These are phyloP conservation scores for Nakazawaea ernobii DNA, from an alignment of 805 yeast genomes.

Conservation along the genomic window DNA sequence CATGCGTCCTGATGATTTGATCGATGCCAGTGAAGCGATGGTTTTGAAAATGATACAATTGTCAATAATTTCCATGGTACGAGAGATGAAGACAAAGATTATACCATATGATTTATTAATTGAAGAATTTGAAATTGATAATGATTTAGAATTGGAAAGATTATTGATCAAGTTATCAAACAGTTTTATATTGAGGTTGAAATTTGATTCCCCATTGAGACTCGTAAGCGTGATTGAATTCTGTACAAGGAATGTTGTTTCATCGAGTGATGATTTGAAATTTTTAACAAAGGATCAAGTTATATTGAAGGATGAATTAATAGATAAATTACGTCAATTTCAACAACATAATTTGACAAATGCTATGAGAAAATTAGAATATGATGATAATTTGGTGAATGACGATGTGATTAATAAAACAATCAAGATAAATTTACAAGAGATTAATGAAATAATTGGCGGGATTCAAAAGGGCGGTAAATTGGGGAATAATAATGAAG, in stretches of 20 bases:
- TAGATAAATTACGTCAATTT: not conserved
- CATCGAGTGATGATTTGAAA: not conserved
- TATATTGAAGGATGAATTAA: not conserved
- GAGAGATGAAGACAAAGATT: not conserved
- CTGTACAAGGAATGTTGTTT: not conserved
- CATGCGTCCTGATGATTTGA: not conserved
- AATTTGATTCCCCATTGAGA: not conserved
- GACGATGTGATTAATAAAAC: not conserved
- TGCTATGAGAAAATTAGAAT: not conserved
- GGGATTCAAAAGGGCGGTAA: not conserved
- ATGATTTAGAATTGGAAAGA: constrained; percentile 2
- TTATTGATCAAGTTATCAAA: not conserved
- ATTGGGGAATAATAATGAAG: not conserved
- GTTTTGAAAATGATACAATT: constrained; percentile 6
- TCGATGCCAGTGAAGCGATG: not conserved
- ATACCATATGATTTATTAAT: not conserved
- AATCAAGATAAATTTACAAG: not conserved
- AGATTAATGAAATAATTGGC: not conserved
- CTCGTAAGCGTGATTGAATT: not conserved
- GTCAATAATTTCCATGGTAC: not conserved
- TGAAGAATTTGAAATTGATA: not conserved
- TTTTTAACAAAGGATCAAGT: not conserved
- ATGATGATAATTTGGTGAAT: not conserved
- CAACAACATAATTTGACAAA: not conserved
- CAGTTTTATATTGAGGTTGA: not conserved